These are phyloP conservation scores for Glonium stellatum DNA, from an alignment of 495 filamentous ascomycete genomes.

Conservation along the genomic window DNA sequence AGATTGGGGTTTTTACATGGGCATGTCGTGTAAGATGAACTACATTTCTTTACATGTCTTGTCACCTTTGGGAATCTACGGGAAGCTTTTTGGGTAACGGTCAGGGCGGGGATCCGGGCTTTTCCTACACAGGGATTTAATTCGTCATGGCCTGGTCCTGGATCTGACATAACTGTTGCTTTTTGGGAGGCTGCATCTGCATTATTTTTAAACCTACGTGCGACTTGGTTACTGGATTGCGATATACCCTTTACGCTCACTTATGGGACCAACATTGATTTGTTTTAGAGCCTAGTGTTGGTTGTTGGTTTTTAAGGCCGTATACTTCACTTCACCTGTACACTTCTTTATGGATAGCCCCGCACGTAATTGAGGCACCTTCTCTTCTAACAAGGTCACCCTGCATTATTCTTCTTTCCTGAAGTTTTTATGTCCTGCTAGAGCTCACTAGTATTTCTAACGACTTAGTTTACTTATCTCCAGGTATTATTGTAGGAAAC, in stretches of 20 bases:
- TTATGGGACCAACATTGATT: neutral
- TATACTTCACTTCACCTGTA: neutral
- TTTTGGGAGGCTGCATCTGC: neutral
- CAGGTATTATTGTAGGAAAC: too few species aligned
- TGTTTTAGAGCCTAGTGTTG: too few species aligned
- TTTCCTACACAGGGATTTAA: neutral
- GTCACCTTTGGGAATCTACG: too few species aligned
- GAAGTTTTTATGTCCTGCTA: neutral
- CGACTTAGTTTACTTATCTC: too few species aligned
- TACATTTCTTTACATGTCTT: too few species aligned
- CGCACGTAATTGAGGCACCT: neutral
- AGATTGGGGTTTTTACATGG: too few species aligned
- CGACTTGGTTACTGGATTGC: neutral
- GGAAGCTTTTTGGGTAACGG: too few species aligned
- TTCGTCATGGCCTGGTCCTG: neutral
- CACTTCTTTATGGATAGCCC: neutral
- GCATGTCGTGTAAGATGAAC: too few species aligned
- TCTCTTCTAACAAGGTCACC: neutral
- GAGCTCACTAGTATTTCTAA: too few species aligned
- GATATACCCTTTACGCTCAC: constrained; percentile 22
- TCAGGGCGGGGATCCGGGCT: too few species aligned
- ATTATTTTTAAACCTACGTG: neutral
- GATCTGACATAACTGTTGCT: neutral
- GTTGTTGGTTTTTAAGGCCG: too few species aligned
- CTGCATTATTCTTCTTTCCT: neutral